Evolutionary conservation across 306 rosid species (phyloP), one percentile per base, ranked within the genome.

Genomic region (Geum urbanum): DNA sequence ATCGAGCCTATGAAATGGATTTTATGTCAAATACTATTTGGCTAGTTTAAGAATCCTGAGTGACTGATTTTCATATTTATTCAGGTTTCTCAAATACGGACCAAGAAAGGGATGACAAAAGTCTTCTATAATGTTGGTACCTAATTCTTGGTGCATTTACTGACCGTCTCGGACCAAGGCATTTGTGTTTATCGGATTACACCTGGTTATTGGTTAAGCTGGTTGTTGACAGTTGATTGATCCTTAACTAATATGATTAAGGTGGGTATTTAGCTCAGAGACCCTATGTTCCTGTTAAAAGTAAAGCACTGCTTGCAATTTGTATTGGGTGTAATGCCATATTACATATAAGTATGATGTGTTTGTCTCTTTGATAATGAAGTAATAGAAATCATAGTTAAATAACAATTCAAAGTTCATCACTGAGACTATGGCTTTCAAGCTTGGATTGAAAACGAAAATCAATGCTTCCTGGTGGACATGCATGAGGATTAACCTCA

Each of bases 31-130:
- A 60, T 37, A 51, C 53, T 52, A 5, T 52, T 8, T 39, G 63
- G 40, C 50, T 53, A 50, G 5, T 8, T 7, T 22, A 19, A 4
- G 22, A 67, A 7, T 54, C 61, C 7, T 11, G 1, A 6, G 50
- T 39, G 61, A 68, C 2, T 47, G 41, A 12, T 61, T 15, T 66
- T 60, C n/a, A n/a, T n/a, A 22, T 58, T 75, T 86, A 72, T 71
- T 51, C 86, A 86, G 95, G 86, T 87, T 65, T 82, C 88, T 78
- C 87, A 79, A 80, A 83, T 86, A 71, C 88, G 96, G n/a, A 79
- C 85, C 0, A 87, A 86, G 81, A 90, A 86, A 64, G 96, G 96
- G 67, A 3, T 54, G 52, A 87, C 91, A 41, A 90, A 87, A 78
- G 88, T 90, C 48, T 82, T 16, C 43, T 90, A 90, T 84, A 84